Evolutionary conservation across 257 asterid genomes (phyloP).

Genomic region (Solanum rostratum): DNA sequence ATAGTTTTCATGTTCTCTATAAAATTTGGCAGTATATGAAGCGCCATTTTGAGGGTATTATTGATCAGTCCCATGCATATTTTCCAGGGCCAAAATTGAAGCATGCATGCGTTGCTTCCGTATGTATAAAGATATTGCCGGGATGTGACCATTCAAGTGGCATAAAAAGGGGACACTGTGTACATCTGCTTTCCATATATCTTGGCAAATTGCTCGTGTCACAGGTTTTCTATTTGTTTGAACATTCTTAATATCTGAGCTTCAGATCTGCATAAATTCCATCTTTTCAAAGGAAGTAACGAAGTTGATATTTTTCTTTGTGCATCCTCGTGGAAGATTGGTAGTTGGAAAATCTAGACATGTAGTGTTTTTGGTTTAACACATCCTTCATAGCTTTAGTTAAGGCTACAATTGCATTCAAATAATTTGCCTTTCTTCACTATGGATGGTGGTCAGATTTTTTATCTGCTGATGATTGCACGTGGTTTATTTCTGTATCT

Average conservation of each 20-base stretch:
- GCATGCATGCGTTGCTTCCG: constrained; percentile 53
- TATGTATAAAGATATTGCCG: constrained; percentile 34
- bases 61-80: constrained; percentile 35
- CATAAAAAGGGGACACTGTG: constrained; percentile 25
- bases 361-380: neutral
- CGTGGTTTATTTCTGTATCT: neutral
- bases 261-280: neutral
- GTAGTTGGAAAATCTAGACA: neutral
- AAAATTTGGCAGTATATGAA: constrained; percentile 14
- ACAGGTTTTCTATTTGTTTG: constrained; percentile 1
- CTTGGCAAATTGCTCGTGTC: constrained; percentile 37
- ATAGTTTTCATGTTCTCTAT: constrained; percentile 12
- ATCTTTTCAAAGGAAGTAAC: neutral
- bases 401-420: neutral
- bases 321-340: neutral
- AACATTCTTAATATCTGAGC: neutral
- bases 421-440: neutral
- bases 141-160: constrained; percentile 41
- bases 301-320: neutral
- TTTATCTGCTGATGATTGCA: neutral
- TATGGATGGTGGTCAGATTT: neutral
- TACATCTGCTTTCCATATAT: constrained; percentile 25
- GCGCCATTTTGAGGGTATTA: constrained; percentile 18
- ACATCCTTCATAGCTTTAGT: neutral
- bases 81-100: constrained; percentile 60